These are phyloP conservation scores for Fusarium floridanum DNA, from an alignment of 2,329 filamentous ascomycete genomes.

Conservation along the genomic window DNA sequence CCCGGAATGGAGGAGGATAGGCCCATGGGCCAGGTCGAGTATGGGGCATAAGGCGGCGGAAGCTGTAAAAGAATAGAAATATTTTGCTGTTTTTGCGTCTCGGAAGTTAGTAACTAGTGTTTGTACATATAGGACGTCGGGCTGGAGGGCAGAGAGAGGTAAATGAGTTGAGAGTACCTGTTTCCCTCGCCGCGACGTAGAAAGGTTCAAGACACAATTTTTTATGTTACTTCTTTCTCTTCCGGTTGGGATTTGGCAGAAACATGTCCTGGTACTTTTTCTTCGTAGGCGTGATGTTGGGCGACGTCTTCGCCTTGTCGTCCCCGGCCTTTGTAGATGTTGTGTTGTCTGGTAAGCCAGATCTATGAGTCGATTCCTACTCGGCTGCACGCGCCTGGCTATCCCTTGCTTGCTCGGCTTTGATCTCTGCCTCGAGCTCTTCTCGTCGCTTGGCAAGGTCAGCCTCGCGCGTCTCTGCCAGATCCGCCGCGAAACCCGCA, in stretches of 20 bases:
- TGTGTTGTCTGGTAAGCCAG: slow-evolving; percentile 1
- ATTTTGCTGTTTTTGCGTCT: slow-evolving; percentile 50
- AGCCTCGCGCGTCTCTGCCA: slow-evolving; percentile 44
- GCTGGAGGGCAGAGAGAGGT: slow-evolving; percentile 44
- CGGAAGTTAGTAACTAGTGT: slow-evolving; percentile 47
- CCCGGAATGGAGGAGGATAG: slow-evolving; percentile 74
- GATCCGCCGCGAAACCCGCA: slow-evolving; percentile 30
- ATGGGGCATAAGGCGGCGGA: slow-evolving; percentile 61
- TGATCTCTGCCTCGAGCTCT: slow-evolving; percentile 41
- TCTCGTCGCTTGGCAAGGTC: slow-evolving; percentile 30
- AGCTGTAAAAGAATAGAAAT: slow-evolving; percentile 54
- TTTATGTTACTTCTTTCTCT: slow-evolving; percentile 9
- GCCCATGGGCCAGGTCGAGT: slow-evolving; percentile 72
- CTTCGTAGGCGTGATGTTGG: not conserved
- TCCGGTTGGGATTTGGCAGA: slow-evolving; percentile 30
- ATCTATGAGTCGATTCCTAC: slow-evolving; percentile 32
- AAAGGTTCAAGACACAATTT: slow-evolving; percentile 18
- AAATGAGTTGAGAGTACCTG: slow-evolving; percentile 49
- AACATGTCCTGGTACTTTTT: slow-evolving; percentile 29
- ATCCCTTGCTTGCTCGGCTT: slow-evolving; percentile 29
- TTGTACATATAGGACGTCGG: slow-evolving; percentile 57
- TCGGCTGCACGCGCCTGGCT: slow-evolving; percentile 30
- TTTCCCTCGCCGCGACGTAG: slow-evolving; percentile 40
- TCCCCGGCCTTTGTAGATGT: not conserved
- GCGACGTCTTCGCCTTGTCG: not conserved